These are phyloP conservation scores for Neurospora africana DNA, from an alignment of 495 filamentous ascomycete species.

Conservation along the genomic window DNA sequence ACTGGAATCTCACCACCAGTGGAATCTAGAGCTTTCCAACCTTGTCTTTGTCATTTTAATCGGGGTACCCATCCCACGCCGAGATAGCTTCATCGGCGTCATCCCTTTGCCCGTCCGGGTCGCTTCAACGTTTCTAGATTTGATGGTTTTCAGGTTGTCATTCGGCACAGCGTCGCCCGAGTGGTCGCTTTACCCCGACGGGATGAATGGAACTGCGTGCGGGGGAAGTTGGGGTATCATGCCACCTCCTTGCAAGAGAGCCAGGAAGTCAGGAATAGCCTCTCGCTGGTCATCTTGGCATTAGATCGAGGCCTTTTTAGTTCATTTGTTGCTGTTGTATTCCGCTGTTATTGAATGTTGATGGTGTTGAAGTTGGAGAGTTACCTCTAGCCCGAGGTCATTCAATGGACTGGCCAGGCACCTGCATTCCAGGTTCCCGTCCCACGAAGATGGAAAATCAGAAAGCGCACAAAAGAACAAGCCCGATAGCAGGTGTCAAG, in stretches of 20 bases:
- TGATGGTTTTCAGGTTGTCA: neutral
- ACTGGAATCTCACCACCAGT: neutral
- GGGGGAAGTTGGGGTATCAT: neutral
- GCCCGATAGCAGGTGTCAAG: neutral
- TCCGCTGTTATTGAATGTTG: neutral
- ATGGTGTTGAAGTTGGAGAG: neutral
- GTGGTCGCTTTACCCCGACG: neutral
- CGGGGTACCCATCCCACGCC: neutral
- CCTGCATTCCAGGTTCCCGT: neutral
- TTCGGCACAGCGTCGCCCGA: neutral
- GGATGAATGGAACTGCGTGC: neutral
- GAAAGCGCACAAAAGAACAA: neutral
- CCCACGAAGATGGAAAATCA: neutral
- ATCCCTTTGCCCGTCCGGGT: neutral
- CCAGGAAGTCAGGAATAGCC: neutral
- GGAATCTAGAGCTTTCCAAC: neutral
- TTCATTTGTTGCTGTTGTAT: neutral
- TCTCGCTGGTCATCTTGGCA: neutral
- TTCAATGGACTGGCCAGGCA: neutral
- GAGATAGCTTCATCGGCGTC: neutral
- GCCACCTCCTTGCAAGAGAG: neutral
- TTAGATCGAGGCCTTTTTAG: neutral
- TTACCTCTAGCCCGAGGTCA: no score
- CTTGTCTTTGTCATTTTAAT: neutral
- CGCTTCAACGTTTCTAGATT: neutral